Percentiles rank a stretch among this genome's conserved stretches.
These are phyloP conservation scores for Sphagnum magellanicum DNA, from an alignment of 228 moss, liverwort and hornwort species.

Conservation along the genomic window DNA sequence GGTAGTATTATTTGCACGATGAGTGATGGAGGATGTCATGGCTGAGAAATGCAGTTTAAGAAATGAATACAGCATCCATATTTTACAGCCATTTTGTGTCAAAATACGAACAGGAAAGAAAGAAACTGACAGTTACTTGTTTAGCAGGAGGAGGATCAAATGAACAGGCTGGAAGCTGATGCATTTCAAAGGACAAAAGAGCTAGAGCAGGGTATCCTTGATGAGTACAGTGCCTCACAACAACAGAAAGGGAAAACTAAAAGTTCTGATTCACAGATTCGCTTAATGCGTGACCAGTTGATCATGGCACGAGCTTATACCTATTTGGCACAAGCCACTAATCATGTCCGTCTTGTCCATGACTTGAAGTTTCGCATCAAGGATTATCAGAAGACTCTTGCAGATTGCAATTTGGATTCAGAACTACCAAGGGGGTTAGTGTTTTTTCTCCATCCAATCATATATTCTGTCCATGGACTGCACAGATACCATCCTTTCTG, in stretches of 20 bases:
- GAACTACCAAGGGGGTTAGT: slow-evolving; percentile 64
- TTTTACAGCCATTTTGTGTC: no score
- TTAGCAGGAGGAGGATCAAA: slow-evolving; percentile 36
- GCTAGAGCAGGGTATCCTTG: slow-evolving; percentile 25
- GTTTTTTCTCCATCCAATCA: background rate
- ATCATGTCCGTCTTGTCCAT: slow-evolving; percentile 40
- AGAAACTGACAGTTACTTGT: slow-evolving; percentile 49
- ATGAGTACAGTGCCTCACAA: slow-evolving; percentile 56
- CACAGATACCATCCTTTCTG: background rate
- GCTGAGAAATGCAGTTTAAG: no score
- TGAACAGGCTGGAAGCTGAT: slow-evolving; percentile 36
- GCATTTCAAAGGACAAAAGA: slow-evolving; percentile 37
- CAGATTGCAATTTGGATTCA: slow-evolving; percentile 50
- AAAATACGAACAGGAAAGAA: background rate
- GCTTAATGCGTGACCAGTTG: slow-evolving; percentile 71
- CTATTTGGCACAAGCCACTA: slow-evolving; percentile 46
- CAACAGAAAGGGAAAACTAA: slow-evolving; percentile 23
- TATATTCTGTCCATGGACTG: no score
- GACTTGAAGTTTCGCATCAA: slow-evolving; percentile 67
- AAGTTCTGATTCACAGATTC: slow-evolving; percentile 57
- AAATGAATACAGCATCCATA: no score
- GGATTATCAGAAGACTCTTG: slow-evolving; percentile 57
- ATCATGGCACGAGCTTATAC: slow-evolving; percentile 77
- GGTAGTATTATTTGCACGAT: no score
- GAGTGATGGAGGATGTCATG: no score